Conservation (phyloP, 2,329 filamentous ascomycete genomes). For the Pestalotiopsis fici region DNA sequence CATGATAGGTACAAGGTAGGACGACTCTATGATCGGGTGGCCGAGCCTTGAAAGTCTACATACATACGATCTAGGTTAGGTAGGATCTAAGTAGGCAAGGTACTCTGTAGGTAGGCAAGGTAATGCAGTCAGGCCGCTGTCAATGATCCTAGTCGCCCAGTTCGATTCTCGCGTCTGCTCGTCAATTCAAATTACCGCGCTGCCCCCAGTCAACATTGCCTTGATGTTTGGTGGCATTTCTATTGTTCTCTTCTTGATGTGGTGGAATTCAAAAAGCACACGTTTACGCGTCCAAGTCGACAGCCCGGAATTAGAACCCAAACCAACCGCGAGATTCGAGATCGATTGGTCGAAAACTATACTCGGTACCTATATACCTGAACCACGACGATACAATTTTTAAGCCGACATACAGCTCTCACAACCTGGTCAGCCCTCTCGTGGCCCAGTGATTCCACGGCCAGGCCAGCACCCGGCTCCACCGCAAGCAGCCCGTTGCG, state of each 20-base stretch:
- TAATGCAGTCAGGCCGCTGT: not conserved
- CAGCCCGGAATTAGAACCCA: not conserved
- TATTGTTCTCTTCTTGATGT: not conserved
- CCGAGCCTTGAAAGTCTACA: not conserved
- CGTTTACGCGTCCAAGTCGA: not conserved
- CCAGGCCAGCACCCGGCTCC: slow-evolving; percentile 4
- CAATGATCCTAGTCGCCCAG: not conserved
- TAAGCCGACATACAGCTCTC: not conserved
- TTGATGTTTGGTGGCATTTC: not conserved
- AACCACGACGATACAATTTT: not conserved
- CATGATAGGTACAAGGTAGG: not conserved
- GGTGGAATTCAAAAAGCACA: not conserved
- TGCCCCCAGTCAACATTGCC: not conserved
- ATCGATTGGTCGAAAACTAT: not conserved
- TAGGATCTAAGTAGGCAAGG: not conserved
- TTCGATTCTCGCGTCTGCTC: not conserved
- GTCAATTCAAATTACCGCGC: slow-evolving; percentile 3
- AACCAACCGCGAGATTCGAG: not conserved
- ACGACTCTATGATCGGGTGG: not conserved
- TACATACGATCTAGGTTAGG: not conserved
- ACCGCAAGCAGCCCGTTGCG: not conserved
- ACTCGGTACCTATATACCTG: not conserved
- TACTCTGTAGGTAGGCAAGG: not conserved
- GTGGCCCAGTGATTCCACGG: not conserved
- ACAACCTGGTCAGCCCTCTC: not conserved